Base-by-base conservation (phyloP, 1,284 basidiomycete genomes). In the Microbotryum saponariae region DNA sequence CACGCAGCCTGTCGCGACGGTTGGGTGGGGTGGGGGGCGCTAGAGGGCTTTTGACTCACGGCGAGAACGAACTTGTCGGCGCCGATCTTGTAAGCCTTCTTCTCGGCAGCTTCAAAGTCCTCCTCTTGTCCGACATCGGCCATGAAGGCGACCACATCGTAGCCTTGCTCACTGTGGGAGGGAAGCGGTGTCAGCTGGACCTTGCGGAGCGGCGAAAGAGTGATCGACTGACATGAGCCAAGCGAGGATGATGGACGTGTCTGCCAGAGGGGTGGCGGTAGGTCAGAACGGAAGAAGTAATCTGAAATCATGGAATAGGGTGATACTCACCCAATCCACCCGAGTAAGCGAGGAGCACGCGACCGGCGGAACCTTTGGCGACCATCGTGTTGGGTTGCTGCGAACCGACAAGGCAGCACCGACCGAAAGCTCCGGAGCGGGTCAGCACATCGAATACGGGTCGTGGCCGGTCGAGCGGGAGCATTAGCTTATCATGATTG, bases 101-200 rank as follows among this genome's bases (percentile, higher is more conserved):
- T 82, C 71, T 87, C 85, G 58, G 94, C 94, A 63, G 93, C 93
- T 65, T 83, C 89, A 74, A 96, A 98, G 78, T 99, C 93, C 88
- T 98, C 94, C 78, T 97, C 92, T 77, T 97, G 94, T 33, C 94
- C 94, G 69, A 97, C 91, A 79, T 97, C 91, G 56, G 93, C 93
- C 92, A 98, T 96, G 83, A 94, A 98, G 48, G 93, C 91, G 71
- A 89, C 85, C 68, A 97, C 94, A 74, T 97, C 90, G 79, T 97
- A 97, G 60, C 37, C 37, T 42, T 42, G 37, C 37, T 42, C 37
- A 42, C 37, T 42, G 37, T 42, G 12, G 12, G 37, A 42, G 37
- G 1, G 12, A 42, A 18, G 37, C 12, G 16, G 37, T 42, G 37
- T 42, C 37, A 42, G 37, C 12, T 42, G 37, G 37, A 42, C 37